Base-by-base conservation (phyloP, 2,329 filamentous ascomycete species). In the Apiospora hydei region DNA sequence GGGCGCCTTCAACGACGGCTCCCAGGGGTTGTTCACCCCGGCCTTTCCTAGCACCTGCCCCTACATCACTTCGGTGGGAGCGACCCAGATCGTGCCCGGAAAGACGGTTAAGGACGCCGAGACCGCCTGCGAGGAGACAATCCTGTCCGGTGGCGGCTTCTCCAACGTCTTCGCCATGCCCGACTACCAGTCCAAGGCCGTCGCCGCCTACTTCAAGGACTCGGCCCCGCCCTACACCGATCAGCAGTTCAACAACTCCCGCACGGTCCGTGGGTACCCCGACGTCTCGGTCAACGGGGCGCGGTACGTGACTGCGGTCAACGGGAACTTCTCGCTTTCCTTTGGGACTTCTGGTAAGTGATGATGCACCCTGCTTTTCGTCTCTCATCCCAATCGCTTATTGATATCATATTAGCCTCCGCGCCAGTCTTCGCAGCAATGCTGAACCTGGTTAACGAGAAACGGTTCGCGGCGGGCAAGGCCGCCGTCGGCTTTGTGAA, bases 51-150 rank as follows among this genome's bases (percentile, higher is more conserved):
- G 79, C 1, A 82, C 81, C 8, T 88, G 87, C 75, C 87, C 80
- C 30, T 88, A 85, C 75, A 78, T 89, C 26, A 88, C 86, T 0
- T 82, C 85, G 4, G 86, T 89, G 0, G 87, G 88, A 30, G 87
- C 86, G 13, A 89, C 88, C 0, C 81, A 85, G 77, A 80, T 85
- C 70, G 78, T 78, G 51, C 80, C 80, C 67, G 81, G 81, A n/a
- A 82, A 81, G 8, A 82, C 83, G 1, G 79, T 84, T 64, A 78
- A 78, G 26, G 77, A 77, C 14, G 80, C 83, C 1, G 85, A 87
- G 74, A 80, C 82, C 64, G 85, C 85, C 14, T 85, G 85, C 72
- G 82, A 86, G 74, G 83, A 81, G 0, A 80, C 84, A 76, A 85
- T 86, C 79, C 84, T 83, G 72, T 85, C 82, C 4, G 84, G 84